These are phyloP conservation scores for Dictyostelium firmibasis DNA, from an alignment of 78 protist species.

Conservation along the genomic window DNA sequence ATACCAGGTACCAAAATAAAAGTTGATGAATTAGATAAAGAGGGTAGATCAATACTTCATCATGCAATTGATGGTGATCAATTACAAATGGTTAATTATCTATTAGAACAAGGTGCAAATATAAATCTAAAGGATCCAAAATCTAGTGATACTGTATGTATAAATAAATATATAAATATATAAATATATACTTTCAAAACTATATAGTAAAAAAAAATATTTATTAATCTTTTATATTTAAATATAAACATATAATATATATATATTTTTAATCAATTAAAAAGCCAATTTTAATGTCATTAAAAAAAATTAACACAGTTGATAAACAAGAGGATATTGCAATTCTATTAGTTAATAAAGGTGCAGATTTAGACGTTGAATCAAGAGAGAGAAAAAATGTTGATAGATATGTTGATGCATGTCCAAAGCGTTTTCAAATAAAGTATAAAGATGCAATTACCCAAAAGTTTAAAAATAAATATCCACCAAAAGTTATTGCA, in stretches of 20 bases:
- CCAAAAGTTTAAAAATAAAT: not conserved
- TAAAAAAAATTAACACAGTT: not conserved
- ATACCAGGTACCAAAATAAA: not conserved
- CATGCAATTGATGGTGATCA: conserved; percentile 63
- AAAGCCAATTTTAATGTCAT: conserved; percentile 44
- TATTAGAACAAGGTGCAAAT: conserved; percentile 50
- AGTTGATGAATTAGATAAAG: conserved; percentile 48
- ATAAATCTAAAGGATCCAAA: conserved; percentile 39
- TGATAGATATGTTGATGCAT: conserved; percentile 19
- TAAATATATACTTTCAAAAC: too few species aligned
- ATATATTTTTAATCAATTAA: not conserved
- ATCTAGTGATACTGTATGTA: conserved; percentile 32
- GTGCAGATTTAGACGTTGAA: conserved; percentile 28
- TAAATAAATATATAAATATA: not conserved
- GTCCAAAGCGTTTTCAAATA: conserved; percentile 41
- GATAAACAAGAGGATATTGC: conserved; percentile 72
- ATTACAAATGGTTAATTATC: not conserved
- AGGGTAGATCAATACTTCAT: conserved; percentile 32
- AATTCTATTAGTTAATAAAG: conserved; percentile 41
- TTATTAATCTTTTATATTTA: not conserved
- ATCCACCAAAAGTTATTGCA: not conserved
- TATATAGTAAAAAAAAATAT: too few species aligned
- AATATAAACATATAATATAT: not conserved
- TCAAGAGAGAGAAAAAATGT: conserved; percentile 14
- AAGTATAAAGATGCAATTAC: conserved; percentile 33